Evolutionary conservation across 148 eudicot species (phyloP).

Genomic region (Cornus kousa): DNA sequence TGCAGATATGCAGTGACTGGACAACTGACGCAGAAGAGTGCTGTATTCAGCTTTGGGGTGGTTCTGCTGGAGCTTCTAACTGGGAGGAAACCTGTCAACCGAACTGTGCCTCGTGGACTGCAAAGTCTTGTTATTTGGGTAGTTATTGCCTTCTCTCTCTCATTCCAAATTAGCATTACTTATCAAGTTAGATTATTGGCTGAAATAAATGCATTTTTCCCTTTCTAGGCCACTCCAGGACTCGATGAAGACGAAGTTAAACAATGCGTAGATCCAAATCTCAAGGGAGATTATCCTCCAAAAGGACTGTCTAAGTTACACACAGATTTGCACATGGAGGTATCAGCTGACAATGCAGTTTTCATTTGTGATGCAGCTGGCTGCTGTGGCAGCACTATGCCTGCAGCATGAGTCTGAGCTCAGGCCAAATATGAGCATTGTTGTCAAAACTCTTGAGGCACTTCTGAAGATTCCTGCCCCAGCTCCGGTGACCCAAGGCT

Average conservation of each 20-base stretch:
- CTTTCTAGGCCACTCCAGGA: conserved; percentile 53
- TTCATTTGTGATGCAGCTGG: conserved; percentile 41
- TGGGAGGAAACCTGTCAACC: conserved; percentile 71
- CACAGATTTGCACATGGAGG: background rate
- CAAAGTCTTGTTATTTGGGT: conserved; percentile 80
- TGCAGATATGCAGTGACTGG: conserved; percentile 72
- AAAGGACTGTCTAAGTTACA: conserved; percentile 66
- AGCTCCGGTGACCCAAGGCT: conserved; percentile 9
- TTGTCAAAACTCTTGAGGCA: conserved; percentile 71
- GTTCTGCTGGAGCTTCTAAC: conserved; percentile 70
- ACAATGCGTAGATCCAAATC: conserved; percentile 66
- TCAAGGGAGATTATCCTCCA: conserved; percentile 58
- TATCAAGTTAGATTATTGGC: too few species aligned
- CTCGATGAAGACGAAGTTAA: conserved; percentile 69
- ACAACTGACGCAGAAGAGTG: conserved; percentile 73
- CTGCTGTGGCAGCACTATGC: conserved; percentile 77
- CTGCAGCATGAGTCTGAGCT: conserved; percentile 76
- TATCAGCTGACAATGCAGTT: background rate
- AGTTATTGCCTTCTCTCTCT: conserved; percentile 4
- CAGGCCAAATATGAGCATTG: conserved; percentile 79
- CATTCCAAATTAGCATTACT: background rate
- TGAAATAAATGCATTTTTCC: background rate
- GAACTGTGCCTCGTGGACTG: conserved; percentile 73
- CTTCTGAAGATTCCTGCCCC: conserved; percentile 47
- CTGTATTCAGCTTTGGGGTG: conserved; percentile 72